These are phyloP conservation scores for Hypoxylon sp. DNA, from an alignment of 2,329 filamentous ascomycete genomes.

Conservation along the genomic window DNA sequence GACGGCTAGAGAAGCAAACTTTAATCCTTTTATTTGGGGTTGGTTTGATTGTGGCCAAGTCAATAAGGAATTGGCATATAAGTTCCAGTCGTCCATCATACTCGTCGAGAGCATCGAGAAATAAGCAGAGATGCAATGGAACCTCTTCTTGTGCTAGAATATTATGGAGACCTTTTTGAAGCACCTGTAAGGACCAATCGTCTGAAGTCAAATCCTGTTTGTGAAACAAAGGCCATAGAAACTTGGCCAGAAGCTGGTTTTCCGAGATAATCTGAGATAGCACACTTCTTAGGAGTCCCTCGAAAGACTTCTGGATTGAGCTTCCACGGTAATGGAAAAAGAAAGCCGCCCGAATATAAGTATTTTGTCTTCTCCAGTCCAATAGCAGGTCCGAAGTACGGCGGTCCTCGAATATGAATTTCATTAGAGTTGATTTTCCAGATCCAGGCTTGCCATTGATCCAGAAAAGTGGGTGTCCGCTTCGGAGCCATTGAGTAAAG, in stretches of 20 bases:
- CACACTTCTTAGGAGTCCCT: slow-evolving; percentile 36
- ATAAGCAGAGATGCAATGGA: slow-evolving; percentile 26
- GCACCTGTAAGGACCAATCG: neutral
- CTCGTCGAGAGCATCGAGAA: slow-evolving; percentile 39
- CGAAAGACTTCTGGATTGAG: slow-evolving; percentile 35
- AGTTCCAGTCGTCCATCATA: slow-evolving; percentile 27
- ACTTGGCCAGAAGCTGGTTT: neutral
- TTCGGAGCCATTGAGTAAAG: slow-evolving; percentile 30
- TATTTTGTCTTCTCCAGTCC: neutral
- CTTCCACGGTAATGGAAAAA: slow-evolving; percentile 39
- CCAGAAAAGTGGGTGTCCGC: slow-evolving; percentile 38
- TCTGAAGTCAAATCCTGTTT: neutral
- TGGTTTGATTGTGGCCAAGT: neutral
- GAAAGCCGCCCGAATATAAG: slow-evolving; percentile 25
- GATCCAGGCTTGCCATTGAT: slow-evolving; percentile 43
- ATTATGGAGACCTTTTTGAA: neutral
- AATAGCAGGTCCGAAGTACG: slow-evolving; percentile 32
- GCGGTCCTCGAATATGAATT: slow-evolving; percentile 35
- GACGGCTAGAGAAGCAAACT: slow-evolving; percentile 17
- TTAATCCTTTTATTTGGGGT: slow-evolving; percentile 5
- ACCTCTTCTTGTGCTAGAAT: slow-evolving; percentile 16
- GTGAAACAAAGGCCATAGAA: slow-evolving; percentile 6
- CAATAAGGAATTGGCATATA: slow-evolving; percentile 15
- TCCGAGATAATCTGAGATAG: slow-evolving; percentile 13
- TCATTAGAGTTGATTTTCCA: slow-evolving; percentile 46